Evolutionary conservation across 306 rosid genomes (phyloP).

Genomic region (Ammopiptanthus mongolicus): DNA sequence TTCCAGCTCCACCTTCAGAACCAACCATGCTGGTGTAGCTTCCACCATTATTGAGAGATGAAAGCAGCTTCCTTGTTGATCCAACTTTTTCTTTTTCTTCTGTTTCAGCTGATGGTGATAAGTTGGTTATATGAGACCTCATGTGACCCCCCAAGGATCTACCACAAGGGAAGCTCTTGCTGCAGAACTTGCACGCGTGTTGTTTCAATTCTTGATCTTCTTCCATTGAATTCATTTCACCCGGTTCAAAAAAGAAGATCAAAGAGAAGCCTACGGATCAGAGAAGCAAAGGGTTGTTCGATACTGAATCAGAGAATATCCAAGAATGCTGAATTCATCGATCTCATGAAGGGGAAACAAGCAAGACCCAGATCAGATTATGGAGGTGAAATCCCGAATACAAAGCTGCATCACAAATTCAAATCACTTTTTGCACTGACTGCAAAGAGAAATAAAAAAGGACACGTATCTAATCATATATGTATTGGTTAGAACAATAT

Average conservation of each 20-base stretch:
- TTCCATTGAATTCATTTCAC: slow-evolving; percentile 39
- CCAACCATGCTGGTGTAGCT: neutral
- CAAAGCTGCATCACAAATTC: slow-evolving; percentile 22
- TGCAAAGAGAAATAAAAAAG: neutral
- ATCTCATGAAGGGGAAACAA: slow-evolving; percentile 21
- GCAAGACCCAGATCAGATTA: slow-evolving; percentile 46
- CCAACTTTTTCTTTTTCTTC: slow-evolving; percentile 39
- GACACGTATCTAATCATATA: neutral
- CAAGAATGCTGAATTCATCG: slow-evolving; percentile 36
- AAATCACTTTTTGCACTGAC: slow-evolving; percentile 21
- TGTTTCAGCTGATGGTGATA: slow-evolving; percentile 23
- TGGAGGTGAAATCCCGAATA: slow-evolving; percentile 31
- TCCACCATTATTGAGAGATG: slow-evolving; percentile 32
- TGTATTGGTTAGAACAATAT: slow-evolving; percentile 23
- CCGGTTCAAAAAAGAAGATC: too few relatives aligned
- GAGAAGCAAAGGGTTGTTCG: slow-evolving; percentile 6
- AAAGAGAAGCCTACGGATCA: too few relatives aligned
- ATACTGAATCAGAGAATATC: slow-evolving; percentile 28
- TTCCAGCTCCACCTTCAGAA: slow-evolving; percentile 38
- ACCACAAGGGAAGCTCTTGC: slow-evolving; percentile 73
- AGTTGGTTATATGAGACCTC: slow-evolving; percentile 73
- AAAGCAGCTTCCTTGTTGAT: slow-evolving; percentile 10
- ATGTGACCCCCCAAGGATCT: slow-evolving; percentile 96
- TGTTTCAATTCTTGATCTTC: slow-evolving; percentile 38
- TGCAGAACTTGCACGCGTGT: slow-evolving; percentile 80